A percentile compares a stretch with the other conserved stretches of the same genome.
phyloP scores from a whole-genome alignment of 371 early-diverging fungal species.

The Haplosporangium sp. region DNA sequence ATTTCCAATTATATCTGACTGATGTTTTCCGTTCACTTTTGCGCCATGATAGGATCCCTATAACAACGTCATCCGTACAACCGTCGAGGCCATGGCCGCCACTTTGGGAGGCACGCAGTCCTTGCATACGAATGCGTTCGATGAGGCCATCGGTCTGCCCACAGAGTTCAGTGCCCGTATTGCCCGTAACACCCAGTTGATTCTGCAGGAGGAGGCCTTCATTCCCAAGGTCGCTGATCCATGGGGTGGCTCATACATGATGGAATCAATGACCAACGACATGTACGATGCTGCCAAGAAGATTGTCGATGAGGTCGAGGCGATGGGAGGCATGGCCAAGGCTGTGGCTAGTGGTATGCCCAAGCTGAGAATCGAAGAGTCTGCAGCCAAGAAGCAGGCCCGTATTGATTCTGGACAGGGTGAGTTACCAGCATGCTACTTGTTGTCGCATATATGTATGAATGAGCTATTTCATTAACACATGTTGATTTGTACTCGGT shows the following conservation, averaged over 20 bases:
- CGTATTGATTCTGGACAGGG: constrained; percentile 84
- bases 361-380: constrained; percentile 86
- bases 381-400: constrained; percentile 87
- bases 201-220: constrained; percentile 85
- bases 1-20: neutral
- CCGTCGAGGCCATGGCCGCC: constrained; percentile 91
- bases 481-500: neutral
- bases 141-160: constrained; percentile 89
- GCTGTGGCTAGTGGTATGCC: constrained; percentile 91
- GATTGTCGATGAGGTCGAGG: constrained; percentile 82
- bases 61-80: constrained; percentile 89
- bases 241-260: constrained; percentile 93
- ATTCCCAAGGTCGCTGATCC: constrained; percentile 88
- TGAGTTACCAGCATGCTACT: constrained; percentile 12
- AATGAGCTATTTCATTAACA: too few relatives aligned
- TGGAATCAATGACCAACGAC: constrained; percentile 87
- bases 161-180: constrained; percentile 86
- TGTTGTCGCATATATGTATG: neutral
- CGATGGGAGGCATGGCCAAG: constrained; percentile 90
- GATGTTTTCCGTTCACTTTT: neutral
- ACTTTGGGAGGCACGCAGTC: constrained; percentile 90
- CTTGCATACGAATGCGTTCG: constrained; percentile 87
- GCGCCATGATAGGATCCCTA: constrained; percentile 72
- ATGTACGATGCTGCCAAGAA: constrained; percentile 73
- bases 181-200: constrained; percentile 90